These are phyloP conservation scores for Populus hybrid DNA, from an alignment of 441 rosid species.

Conservation along the genomic window DNA sequence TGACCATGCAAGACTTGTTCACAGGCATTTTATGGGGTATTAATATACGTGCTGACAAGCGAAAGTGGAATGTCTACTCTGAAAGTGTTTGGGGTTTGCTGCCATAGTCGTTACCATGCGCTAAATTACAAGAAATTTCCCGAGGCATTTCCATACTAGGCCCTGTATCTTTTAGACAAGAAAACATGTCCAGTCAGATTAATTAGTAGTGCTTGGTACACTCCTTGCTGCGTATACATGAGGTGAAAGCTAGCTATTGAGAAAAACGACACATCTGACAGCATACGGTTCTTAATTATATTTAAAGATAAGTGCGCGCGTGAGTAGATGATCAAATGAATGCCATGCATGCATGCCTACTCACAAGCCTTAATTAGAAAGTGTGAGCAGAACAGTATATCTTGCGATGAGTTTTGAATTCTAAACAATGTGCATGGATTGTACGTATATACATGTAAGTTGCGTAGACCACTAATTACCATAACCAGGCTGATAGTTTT, in stretches of 20 bases:
- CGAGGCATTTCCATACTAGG: background rate
- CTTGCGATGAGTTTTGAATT: background rate
- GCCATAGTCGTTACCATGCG: too few species aligned
- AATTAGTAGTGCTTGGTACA: background rate
- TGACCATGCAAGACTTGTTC: slow-evolving; percentile 12
- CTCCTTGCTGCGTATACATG: slow-evolving; percentile 9
- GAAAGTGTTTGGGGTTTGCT: slow-evolving; percentile 1
- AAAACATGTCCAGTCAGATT: background rate
- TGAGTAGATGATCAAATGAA: background rate
- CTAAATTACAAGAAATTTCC: too few species aligned
- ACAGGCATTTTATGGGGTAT: background rate
- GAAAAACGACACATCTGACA: too few species aligned
- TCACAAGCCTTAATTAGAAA: background rate
- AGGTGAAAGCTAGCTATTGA: background rate
- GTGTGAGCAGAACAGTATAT: background rate
- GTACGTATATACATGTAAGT: background rate
- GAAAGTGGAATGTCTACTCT: slow-evolving; percentile 28
- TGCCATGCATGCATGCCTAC: background rate
- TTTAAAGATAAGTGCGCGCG: background rate
- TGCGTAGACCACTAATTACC: too few species aligned
- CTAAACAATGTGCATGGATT: too few species aligned
- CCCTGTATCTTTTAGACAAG: slow-evolving; percentile 6
- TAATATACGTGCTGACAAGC: slow-evolving; percentile 1
- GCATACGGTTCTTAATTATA: too few species aligned
- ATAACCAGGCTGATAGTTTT: too few species aligned